These are phyloP conservation scores for Podaxis sp. DNA, from an alignment of 768 basidiomycete species.

Conservation along the genomic window DNA sequence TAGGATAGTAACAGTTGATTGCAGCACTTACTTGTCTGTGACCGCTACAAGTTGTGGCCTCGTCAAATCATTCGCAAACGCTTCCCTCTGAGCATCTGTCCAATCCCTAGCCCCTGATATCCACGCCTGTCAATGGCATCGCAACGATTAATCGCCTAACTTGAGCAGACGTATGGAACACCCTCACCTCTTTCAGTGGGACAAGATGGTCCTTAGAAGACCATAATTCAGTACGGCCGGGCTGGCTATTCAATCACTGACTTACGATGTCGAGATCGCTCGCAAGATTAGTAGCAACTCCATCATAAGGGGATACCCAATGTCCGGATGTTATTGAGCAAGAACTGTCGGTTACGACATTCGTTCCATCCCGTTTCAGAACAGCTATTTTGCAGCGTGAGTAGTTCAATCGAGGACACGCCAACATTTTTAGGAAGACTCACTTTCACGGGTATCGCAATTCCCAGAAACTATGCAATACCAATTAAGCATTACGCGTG, in stretches of 20 bases:
- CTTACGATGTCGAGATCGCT: conserved; percentile 50
- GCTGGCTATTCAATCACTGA: not conserved
- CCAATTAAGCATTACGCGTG: not conserved
- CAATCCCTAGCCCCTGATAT: conserved; percentile 49
- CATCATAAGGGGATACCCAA: conserved; percentile 52
- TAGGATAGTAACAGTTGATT: not conserved
- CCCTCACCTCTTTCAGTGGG: conserved; percentile 45
- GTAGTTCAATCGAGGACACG: not conserved
- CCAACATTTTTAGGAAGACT: conserved; percentile 10
- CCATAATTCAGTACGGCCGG: not conserved
- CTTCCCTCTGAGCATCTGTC: conserved; percentile 45
- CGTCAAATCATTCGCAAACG: conserved; percentile 51
- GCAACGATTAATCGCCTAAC: not conserved
- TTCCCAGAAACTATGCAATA: conserved; percentile 36
- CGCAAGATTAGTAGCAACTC: conserved; percentile 35
- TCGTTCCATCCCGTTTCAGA: conserved; percentile 39
- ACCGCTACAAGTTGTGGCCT: conserved; percentile 52
- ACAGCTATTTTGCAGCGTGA: conserved; percentile 25
- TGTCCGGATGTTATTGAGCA: conserved; percentile 43
- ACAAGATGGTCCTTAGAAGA: conserved; percentile 44
- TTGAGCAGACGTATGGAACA: not conserved
- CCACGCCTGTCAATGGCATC: conserved; percentile 37
- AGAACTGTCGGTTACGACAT: conserved; percentile 34
- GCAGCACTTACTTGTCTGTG: conserved; percentile 29
- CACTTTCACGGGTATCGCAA: conserved; percentile 51